A percentile compares a stretch with the other conserved stretches of the same genome.
Evolutionary conservation across 805 yeast species (phyloP).

Genomic region (Starmerella davenportii): DNA sequence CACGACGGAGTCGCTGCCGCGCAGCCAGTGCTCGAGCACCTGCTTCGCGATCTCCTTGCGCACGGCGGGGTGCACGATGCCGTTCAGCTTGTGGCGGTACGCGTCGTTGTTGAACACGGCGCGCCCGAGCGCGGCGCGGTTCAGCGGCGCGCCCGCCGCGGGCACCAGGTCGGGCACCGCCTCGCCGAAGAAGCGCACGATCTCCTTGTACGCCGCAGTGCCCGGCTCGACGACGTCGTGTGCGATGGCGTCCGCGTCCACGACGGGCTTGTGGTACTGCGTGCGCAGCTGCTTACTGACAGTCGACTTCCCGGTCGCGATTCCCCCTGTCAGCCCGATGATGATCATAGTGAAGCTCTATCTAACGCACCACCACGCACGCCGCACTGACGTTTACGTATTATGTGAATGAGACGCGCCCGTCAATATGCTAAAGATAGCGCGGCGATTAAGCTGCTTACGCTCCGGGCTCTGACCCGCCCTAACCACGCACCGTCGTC

Average conservation of each 20-base stretch:
- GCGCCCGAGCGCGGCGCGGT: slow-evolving; percentile 58
- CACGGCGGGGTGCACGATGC: slow-evolving; percentile 79
- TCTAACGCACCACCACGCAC: too few relatives aligned
- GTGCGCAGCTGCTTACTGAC: slow-evolving; percentile 45
- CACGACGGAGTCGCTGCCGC: slow-evolving; percentile 41
- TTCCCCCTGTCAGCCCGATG: slow-evolving; percentile 94
- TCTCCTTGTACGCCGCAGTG: slow-evolving; percentile 43
- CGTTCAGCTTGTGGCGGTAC: slow-evolving; percentile 43
- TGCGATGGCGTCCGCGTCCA: slow-evolving; percentile 88
- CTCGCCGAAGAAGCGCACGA: slow-evolving; percentile 41
- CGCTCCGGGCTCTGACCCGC: too few relatives aligned
- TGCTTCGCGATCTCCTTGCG: slow-evolving; percentile 44
- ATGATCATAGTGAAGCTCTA: slow-evolving; percentile 65
- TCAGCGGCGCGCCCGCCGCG: slow-evolving; percentile 32
- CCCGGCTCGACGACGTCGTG: slow-evolving; percentile 74
- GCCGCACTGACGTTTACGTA: too few relatives aligned
- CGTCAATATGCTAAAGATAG: too few relatives aligned
- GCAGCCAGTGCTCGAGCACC: slow-evolving; percentile 39
- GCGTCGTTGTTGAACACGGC: slow-evolving; percentile 55
- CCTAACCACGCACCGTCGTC: too few relatives aligned
- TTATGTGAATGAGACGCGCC: too few relatives aligned
- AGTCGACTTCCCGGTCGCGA: slow-evolving; percentile 91
- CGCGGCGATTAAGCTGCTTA: too few relatives aligned
- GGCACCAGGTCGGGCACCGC: slow-evolving; percentile 32
- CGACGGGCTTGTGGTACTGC: slow-evolving; percentile 36